phyloP scores from a whole-genome alignment of 139 green algal genomes.

The Desmodesmus armatus region DNA sequence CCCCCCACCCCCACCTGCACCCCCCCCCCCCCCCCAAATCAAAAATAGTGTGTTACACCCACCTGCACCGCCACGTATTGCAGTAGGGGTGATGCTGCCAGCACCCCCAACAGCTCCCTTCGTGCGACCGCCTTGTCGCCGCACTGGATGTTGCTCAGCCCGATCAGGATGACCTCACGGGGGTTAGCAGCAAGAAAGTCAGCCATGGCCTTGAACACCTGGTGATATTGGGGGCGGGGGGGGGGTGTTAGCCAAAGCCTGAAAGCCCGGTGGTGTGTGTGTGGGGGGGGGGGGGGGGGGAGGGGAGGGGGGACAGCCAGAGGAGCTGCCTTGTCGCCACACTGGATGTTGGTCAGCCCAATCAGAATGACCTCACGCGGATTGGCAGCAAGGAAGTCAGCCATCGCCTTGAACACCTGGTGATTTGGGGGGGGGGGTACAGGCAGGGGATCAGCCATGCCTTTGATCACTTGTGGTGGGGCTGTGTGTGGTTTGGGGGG shows the following conservation, averaged over 20 bases:
- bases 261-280: neutral
- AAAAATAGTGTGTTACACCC: too few species aligned
- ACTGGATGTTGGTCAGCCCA: conserved; percentile 35
- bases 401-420: conserved; percentile 30
- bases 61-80: neutral
- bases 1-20: too few species aligned
- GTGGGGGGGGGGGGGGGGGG: too few species aligned
- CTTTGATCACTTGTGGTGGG: too few species aligned
- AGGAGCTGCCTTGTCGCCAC: neutral
- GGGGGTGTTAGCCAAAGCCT: neutral
- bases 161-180: conserved; percentile 24
- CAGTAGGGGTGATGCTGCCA: conserved; percentile 3
- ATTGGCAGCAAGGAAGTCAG: conserved; percentile 33
- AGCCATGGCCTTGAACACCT: conserved; percentile 31
- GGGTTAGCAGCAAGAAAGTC: conserved; percentile 31
- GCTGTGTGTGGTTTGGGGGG: too few species aligned
- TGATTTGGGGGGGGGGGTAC: too few species aligned
- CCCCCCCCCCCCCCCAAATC: too few species aligned
- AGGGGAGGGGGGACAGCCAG: too few species aligned
- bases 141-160: conserved; percentile 38
- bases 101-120: neutral
- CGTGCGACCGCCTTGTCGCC: neutral
- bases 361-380: conserved; percentile 27
- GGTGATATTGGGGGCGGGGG: neutral
- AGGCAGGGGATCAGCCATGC: too few species aligned